Evolutionary conservation across 2,329 filamentous ascomycete species (phyloP), one percentile per base, ranked within the genome.

Genomic region (Akanthomyces lecanii): DNA sequence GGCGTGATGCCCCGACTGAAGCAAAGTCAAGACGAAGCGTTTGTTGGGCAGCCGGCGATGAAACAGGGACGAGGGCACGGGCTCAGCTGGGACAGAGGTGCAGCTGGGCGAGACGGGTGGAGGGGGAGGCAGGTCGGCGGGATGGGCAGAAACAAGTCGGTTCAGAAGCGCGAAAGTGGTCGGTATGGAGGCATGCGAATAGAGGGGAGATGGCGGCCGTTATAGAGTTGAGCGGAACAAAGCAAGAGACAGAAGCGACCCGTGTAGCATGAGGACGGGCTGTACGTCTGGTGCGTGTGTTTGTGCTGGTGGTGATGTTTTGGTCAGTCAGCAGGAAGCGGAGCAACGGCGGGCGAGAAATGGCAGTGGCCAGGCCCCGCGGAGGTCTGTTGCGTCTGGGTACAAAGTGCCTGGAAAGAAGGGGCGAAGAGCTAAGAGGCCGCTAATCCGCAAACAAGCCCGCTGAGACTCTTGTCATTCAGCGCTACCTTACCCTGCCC

Each of bases 311-410:
- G 57, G 47, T 60, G 57, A 52, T 59, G 56, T 60, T 60, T 52
- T 52, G 57, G 57, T 25, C 28, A 52, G 57, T 60, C 57, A 60
- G 57, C 57, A 60, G 57, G 47, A 44, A 52, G 57, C 57, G 47
- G 48, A 52, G 57, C 47, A 60, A 42, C 47, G 33, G 36, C 12
- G 36, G 52, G 52, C 33, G 21, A 42, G 45, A 48, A 23, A 48
- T 48, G 45, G 45, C 45, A 48, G 45, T 28, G 23, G 11, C 45
- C 45, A 45, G 25, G 23, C 25, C 8, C 48, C 28, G 48, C 16
- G 38, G 38, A 14, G 14, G 38, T 40, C 38, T 36, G 33, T 11
- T 10, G 16, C 7, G 33, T 36, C 8, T 36, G 33, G 33, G 33
- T 36, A 36, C 33, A 36, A 36, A 36, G 33, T 36, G 10, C 33